Evolutionary conservation across 2,329 filamentous ascomycete species (phyloP).

Genomic region (Cytospora schulzeri): DNA sequence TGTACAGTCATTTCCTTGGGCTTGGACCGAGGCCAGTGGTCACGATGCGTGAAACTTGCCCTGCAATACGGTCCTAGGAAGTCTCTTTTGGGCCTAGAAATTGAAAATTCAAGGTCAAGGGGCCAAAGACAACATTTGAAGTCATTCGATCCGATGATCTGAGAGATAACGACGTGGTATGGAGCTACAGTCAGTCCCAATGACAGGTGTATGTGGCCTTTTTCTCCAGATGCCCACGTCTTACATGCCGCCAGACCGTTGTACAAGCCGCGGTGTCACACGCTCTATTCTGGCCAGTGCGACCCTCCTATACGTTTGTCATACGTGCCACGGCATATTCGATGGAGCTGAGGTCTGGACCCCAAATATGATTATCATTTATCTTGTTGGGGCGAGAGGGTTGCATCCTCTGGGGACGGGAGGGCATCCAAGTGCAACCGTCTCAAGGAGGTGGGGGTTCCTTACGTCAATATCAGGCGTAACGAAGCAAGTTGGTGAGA

Average conservation of each 20-base stretch:
- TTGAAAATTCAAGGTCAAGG: neutral
- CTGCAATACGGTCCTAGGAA: neutral
- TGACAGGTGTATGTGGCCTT: neutral
- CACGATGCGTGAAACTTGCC: neutral
- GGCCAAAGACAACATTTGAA: neutral
- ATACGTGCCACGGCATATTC: neutral
- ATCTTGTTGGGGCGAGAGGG: neutral
- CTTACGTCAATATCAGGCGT: no score
- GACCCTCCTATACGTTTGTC: neutral
- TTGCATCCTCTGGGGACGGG: neutral
- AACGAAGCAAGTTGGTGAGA: no score
- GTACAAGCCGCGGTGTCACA: neutral
- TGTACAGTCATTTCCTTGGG: neutral
- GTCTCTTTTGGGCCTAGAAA: neutral
- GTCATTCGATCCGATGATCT: neutral
- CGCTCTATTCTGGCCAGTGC: neutral
- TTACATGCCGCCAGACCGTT: neutral
- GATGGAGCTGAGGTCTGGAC: neutral
- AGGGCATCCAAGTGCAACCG: neutral
- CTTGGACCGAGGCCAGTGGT: neutral
- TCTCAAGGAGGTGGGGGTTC: no score
- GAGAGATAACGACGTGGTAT: neutral
- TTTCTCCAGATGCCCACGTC: neutral
- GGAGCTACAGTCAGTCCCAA: neutral
- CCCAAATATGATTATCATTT: neutral